Evolutionary conservation across 2,329 filamentous ascomycete species (phyloP).

Genomic region (Trichoderma harzianum): DNA sequence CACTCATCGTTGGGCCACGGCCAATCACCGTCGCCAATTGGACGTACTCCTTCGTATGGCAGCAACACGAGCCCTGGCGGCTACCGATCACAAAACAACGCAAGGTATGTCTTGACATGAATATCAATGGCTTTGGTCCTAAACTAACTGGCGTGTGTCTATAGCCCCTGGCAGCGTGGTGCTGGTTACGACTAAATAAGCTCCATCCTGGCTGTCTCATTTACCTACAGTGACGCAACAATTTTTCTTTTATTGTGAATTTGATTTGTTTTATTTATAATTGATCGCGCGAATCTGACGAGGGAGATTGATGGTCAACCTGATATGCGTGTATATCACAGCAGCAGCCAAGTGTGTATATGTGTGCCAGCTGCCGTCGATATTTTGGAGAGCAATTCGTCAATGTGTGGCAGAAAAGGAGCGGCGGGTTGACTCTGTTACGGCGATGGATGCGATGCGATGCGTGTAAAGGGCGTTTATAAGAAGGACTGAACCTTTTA

Average conservation of each 20-base stretch:
- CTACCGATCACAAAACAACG: constrained; percentile 38
- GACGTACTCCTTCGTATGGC: neutral
- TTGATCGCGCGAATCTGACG: neutral
- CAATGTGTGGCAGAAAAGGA: neutral
- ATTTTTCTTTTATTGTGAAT: neutral
- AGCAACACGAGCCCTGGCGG: constrained; percentile 28
- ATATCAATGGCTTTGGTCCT: neutral
- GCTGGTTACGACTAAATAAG: constrained; percentile 40
- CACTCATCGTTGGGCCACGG: neutral
- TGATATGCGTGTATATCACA: neutral
- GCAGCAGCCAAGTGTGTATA: constrained; percentile 1
- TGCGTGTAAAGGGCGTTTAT: constrained; percentile 13
- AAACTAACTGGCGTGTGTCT: neutral
- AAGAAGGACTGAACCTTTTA: constrained; percentile 8
- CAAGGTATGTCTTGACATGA: constrained; percentile 32
- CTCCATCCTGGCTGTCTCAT: neutral
- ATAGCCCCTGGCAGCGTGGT: constrained; percentile 46
- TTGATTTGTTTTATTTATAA: neutral
- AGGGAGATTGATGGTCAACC: neutral
- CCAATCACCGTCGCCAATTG: constrained; percentile 27
- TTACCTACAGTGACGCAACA: constrained; percentile 1
- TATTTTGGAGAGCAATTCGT: neutral
- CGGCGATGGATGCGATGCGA: constrained; percentile 9
- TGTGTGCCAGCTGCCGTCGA: neutral
- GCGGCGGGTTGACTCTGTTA: constrained; percentile 2